Percentiles rank a stretch among this genome's conserved stretches.
phyloP scores from a whole-genome alignment of 805 yeast genomes.

The Wickerhamomyces queroliae region DNA sequence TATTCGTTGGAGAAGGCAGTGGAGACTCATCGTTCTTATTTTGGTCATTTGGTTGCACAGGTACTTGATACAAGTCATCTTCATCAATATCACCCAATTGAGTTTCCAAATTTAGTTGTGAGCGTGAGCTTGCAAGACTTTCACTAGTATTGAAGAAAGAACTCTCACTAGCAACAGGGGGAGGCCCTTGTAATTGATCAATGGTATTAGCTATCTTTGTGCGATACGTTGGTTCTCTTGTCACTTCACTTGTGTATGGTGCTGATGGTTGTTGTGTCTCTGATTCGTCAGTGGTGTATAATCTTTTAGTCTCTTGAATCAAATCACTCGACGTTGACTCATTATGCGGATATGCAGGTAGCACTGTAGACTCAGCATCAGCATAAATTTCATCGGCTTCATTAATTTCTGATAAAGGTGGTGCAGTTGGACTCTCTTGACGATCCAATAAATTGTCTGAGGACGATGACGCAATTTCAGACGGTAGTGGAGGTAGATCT shows the following conservation, averaged over 20 bases:
- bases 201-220: slow-evolving; percentile 20
- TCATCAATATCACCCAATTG: neutral
- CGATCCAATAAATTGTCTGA: neutral
- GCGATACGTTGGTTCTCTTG: slow-evolving; percentile 19
- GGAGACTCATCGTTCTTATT: neutral
- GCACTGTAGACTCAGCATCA: neutral
- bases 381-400: neutral
- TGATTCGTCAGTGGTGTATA: neutral
- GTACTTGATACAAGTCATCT: neutral
- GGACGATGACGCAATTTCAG: neutral
- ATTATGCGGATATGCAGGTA: slow-evolving; percentile 1
- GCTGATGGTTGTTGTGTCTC: slow-evolving; percentile 1
- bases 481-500: neutral
- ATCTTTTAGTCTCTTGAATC: neutral
- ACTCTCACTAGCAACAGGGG: slow-evolving; percentile 9
- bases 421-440: slow-evolving; percentile 5
- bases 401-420: slow-evolving; percentile 4
- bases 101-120: neutral
- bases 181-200: slow-evolving; percentile 17
- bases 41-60: neutral
- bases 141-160: slow-evolving; percentile 12
- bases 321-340: neutral
- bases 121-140: slow-evolving; percentile 1
- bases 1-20: neutral
- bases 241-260: slow-evolving; percentile 2